Percentiles rank a stretch among this genome's conserved stretches.
phyloP scores from a whole-genome alignment of 441 rosid species.

The Bocquillonia castaneifolia region DNA sequence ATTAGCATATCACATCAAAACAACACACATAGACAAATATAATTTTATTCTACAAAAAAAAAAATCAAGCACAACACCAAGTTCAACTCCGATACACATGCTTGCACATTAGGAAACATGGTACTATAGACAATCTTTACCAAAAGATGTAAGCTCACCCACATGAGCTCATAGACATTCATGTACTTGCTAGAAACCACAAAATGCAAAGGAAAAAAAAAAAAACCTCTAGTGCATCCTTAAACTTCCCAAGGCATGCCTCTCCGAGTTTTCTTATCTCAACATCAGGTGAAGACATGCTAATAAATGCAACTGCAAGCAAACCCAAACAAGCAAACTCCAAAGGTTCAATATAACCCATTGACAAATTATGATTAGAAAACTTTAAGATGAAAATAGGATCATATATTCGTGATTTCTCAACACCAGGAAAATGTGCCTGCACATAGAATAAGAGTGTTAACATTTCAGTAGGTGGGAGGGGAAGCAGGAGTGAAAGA shows the following conservation, averaged over 20 bases:
- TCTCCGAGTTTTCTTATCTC: constrained; percentile 82
- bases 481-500: neutral
- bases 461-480: constrained; percentile 15
- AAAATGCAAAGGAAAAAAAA: constrained; percentile 7
- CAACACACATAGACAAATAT: neutral
- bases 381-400: constrained; percentile 78
- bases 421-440: constrained; percentile 35
- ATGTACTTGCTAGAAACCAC: neutral
- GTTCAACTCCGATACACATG: neutral
- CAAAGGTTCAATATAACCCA: constrained; percentile 66
- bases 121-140: neutral
- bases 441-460: constrained; percentile 35
- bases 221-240: constrained; percentile 67
- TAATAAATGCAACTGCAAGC: constrained; percentile 78
- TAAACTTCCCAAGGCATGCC: constrained; percentile 60
- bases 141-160: neutral
- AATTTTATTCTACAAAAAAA: neutral
- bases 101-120: neutral
- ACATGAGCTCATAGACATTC: neutral
- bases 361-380: constrained; percentile 55
- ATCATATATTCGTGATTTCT: constrained; percentile 54
- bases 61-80: neutral
- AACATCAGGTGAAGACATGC: constrained; percentile 81
- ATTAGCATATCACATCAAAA: neutral
- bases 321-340: constrained; percentile 85